Base-by-base conservation (phyloP, 164 flowering plant species). In the Vitis cinerea region DNA sequence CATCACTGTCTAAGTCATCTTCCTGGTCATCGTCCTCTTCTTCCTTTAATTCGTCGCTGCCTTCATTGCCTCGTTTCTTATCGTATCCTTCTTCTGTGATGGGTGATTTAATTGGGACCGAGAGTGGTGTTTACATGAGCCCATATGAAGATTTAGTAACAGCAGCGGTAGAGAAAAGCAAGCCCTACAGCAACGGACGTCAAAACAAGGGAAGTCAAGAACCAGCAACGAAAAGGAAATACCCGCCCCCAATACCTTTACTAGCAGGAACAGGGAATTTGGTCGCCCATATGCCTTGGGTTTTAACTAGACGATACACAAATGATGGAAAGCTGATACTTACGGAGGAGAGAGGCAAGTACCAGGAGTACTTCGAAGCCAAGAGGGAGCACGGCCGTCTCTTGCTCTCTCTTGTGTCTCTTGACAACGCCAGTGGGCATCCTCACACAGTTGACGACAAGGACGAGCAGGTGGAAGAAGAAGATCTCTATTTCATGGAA, bases 201-300 rank as follows among this genome's bases (percentile, higher is more conserved):
- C 6, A 5, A 23, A 7, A 14, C 4, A 70, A 54, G 69, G 48
- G 30, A 27, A 51, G 60, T 7, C 62, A 61, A 50, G 8, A 15
- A 10, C 3, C 14, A 9, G 13, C 53, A 11, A 16, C 54, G 53
- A 51, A 13, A 47, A 79, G 66, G 58, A 71, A 82, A 30, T 82
- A 52, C 16, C 91, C 91, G 9, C 87, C 87, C 8, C 78, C 85
- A 17, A 85, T 87, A n/a, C 76, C 86, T 0, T 56, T 50, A 8
- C 64, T 82, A 3, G 81, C 79, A 2, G 63, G 61, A 51, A 77
- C 83, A 0, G 85, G 70, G 49, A 80, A 80, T 51, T 51, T 72
- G 50, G 69, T 63, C 0, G 62, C 71, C 16, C 83, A 73, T 16
- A 75, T 79, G 83, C 88, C 91, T 3, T 81, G 84, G 83, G 75